phyloP scores from a whole-genome alignment of 208 protist species.

The Crithidia bombi region DNA sequence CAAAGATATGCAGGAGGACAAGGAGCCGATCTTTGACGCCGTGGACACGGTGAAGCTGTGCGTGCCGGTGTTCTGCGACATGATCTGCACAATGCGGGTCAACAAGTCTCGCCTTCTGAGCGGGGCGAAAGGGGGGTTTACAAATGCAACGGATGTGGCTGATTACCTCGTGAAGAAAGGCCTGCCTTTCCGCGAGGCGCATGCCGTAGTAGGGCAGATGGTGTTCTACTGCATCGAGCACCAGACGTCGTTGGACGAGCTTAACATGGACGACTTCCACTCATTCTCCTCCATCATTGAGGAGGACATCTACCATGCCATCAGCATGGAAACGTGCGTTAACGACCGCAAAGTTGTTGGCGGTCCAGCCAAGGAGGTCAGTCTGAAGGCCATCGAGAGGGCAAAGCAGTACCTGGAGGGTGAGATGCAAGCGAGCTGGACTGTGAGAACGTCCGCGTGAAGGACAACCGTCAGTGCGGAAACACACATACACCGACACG shows the following conservation, averaged over 20 bases:
- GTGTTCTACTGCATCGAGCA: conserved; percentile 40
- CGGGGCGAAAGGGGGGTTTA: conserved; percentile 40
- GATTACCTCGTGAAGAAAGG: conserved; percentile 43
- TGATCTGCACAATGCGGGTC: conserved; percentile 38
- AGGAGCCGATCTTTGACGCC: conserved; percentile 40
- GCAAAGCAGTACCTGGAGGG: conserved; percentile 20
- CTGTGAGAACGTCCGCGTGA: not conserved
- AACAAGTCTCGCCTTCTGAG: conserved; percentile 24
- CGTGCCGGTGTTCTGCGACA: conserved; percentile 41
- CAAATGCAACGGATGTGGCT: conserved; percentile 38
- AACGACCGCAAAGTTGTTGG: conserved; percentile 42
- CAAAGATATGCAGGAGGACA: conserved; percentile 47
- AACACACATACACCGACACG: too few species aligned
- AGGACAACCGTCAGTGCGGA: not conserved
- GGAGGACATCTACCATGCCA: conserved; percentile 36
- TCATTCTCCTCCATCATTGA: conserved; percentile 29
- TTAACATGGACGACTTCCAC: conserved; percentile 30
- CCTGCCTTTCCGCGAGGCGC: conserved; percentile 40
- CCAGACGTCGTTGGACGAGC: conserved; percentile 36
- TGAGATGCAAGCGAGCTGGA: conserved; percentile 6
- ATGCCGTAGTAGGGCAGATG: conserved; percentile 37
- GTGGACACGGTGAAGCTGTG: conserved; percentile 41
- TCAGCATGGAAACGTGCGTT: conserved; percentile 44
- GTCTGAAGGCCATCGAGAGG: conserved; percentile 23
- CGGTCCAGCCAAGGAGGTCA: conserved; percentile 33